Evolutionary conservation across 495 filamentous ascomycete species (phyloP).

Genomic region (Aspergillus indologenus): DNA sequence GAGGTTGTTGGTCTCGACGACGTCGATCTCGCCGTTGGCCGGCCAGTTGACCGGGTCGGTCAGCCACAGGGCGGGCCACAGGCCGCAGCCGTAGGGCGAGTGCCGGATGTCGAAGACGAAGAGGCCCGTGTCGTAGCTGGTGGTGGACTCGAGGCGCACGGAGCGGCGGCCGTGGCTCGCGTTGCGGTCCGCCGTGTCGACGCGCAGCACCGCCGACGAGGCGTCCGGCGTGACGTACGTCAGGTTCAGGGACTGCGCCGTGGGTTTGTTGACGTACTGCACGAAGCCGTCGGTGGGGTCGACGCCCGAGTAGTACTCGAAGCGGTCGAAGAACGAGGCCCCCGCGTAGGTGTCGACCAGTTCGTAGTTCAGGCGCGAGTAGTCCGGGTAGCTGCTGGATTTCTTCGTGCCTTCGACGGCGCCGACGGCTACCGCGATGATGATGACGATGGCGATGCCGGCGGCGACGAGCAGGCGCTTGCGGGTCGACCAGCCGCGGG

Average conservation of each 20-base stretch:
- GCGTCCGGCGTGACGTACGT: conserved; percentile 41
- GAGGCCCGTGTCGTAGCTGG: conserved; percentile 46
- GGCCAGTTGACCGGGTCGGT: conserved; percentile 61
- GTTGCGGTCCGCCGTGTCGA: conserved; percentile 47
- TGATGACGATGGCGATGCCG: conserved; percentile 32
- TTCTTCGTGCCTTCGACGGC: conserved; percentile 47
- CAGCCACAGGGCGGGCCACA: conserved; percentile 62
- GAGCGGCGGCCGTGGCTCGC: conserved; percentile 48
- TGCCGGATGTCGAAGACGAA: conserved; percentile 57
- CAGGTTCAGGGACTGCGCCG: conserved; percentile 43
- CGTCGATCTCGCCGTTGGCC: conserved; percentile 48
- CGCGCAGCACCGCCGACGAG: conserved; percentile 48
- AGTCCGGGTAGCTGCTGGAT: conserved; percentile 52
- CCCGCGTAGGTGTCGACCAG: conserved; percentile 52
- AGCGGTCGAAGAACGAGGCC: conserved; percentile 47
- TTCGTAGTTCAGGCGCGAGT: conserved; percentile 45
- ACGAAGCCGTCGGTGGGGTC: conserved; percentile 54
- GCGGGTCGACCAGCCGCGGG: conserved; percentile 48
- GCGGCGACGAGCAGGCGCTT: conserved; percentile 37
- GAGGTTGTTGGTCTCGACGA: conserved; percentile 45
- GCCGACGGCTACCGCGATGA: conserved; percentile 53
- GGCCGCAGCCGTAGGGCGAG: conserved; percentile 49
- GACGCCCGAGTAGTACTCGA: conserved; percentile 50
- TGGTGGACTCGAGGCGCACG: conserved; percentile 53
- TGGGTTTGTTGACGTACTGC: conserved; percentile 38